These are phyloP conservation scores for Diversispora epigaea DNA, from an alignment of 192 early-diverging fungal species.

Conservation along the genomic window DNA sequence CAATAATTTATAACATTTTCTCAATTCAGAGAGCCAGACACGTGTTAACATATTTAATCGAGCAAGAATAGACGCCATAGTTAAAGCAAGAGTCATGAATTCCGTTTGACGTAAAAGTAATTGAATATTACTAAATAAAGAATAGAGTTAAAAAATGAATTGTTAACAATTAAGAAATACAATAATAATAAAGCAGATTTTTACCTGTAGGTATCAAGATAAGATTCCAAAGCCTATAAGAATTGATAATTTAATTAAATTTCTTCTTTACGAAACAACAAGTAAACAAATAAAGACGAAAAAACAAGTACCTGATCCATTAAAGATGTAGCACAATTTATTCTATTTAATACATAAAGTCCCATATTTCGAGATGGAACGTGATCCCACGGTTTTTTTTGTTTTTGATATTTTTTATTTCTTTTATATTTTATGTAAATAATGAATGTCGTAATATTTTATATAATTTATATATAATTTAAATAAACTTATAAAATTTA, in stretches of 20 bases:
- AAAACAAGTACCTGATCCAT: slow-evolving; percentile 29
- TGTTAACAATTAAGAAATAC: neutral
- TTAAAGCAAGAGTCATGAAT: slow-evolving; percentile 49
- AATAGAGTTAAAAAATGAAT: neutral
- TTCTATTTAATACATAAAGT: slow-evolving; percentile 24
- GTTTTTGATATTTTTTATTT: slow-evolving; percentile 12
- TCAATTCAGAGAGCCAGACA: slow-evolving; percentile 28
- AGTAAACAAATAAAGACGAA: neutral
- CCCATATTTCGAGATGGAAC: slow-evolving; percentile 30
- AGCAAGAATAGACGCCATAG: slow-evolving; percentile 6
- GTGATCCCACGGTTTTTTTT: slow-evolving; percentile 10
- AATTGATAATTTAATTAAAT: neutral
- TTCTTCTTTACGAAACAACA: neutral
- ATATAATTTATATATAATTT: neutral
- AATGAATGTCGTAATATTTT: neutral
- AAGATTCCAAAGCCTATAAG: slow-evolving; percentile 15
- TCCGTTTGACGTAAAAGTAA: slow-evolving; percentile 41
- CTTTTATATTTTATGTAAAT: neutral
- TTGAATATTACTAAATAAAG: slow-evolving; percentile 37
- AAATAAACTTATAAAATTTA: no score
- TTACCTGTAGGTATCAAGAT: slow-evolving; percentile 23
- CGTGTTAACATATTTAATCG: slow-evolving; percentile 30
- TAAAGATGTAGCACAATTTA: slow-evolving; percentile 9
- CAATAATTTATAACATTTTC: slow-evolving; percentile 29
- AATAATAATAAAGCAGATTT: neutral